Evolutionary conservation across 163 green algal species (phyloP).

Genomic region (Chloroidium sp.): DNA sequence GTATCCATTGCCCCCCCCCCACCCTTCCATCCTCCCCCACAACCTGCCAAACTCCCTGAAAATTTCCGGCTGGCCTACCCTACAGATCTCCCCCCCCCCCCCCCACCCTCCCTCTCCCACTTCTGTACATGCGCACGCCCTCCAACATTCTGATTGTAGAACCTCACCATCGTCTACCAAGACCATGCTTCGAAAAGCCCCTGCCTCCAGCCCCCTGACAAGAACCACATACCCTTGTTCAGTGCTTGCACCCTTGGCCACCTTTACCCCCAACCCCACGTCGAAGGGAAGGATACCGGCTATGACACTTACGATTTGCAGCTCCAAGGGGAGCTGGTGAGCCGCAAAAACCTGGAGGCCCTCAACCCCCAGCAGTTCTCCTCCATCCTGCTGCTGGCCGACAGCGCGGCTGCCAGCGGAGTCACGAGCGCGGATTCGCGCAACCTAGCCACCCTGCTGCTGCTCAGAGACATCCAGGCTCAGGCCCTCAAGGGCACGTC

Average conservation of each 20-base stretch:
- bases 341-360: conserved; percentile 29
- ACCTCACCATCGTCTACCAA: not conserved
- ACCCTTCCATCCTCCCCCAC: not conserved
- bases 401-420: conserved; percentile 6
- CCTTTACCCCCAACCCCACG: not conserved
- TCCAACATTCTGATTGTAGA: not conserved
- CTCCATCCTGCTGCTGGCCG: conserved; percentile 42
- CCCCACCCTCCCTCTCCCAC: no score
- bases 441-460: conserved; percentile 29
- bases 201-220: not conserved
- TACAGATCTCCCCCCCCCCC: conserved; percentile 15
- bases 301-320: not conserved
- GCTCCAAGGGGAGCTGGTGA: conserved; percentile 35
- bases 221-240: not conserved
- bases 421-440: conserved; percentile 24
- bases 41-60: not conserved
- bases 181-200: not conserved
- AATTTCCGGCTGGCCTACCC: not conserved
- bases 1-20: not conserved
- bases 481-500: not conserved
- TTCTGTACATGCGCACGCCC: no score
- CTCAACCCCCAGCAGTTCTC: conserved; percentile 39
- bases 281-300: not conserved
- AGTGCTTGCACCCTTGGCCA: not conserved
- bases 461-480: conserved; percentile 46